Percentiles rank a stretch among this genome's conserved stretches.
Evolutionary conservation across 371 early-diverging fungal genomes (phyloP).

Genomic region (Mucor saturninus): DNA sequence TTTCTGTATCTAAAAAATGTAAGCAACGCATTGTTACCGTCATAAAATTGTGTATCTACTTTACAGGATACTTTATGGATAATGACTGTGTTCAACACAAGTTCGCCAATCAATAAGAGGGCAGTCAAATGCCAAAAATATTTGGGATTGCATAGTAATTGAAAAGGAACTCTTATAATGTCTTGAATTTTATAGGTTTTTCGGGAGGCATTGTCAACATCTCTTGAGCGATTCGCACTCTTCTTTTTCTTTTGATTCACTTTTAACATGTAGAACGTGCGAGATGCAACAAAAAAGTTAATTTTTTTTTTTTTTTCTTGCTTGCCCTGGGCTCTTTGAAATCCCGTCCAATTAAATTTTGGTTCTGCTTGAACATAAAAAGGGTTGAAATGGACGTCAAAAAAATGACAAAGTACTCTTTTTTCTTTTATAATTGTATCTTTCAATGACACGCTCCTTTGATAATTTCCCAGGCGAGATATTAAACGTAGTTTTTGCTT

Average conservation of each 20-base stretch:
- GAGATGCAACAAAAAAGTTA: too few relatives aligned
- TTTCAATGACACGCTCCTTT: too few relatives aligned
- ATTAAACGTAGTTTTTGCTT: too few relatives aligned
- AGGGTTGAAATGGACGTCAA: too few relatives aligned
- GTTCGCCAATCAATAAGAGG: conserved; percentile 58
- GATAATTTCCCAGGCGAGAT: too few relatives aligned
- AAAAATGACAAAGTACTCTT: too few relatives aligned
- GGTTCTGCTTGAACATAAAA: too few relatives aligned
- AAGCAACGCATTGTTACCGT: background rate
- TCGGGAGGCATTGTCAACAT: background rate
- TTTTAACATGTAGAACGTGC: conserved; percentile 8
- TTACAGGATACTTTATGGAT: conserved; percentile 61
- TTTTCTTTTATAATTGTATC: too few relatives aligned
- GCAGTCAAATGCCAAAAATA: conserved; percentile 74
- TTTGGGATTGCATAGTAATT: conserved; percentile 40
- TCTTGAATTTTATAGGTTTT: conserved; percentile 15
- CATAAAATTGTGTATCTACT: background rate
- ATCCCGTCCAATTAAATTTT: too few relatives aligned
- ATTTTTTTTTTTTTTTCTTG: too few relatives aligned
- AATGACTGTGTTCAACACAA: conserved; percentile 52
- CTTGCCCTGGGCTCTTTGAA: too few relatives aligned
- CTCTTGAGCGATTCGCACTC: background rate
- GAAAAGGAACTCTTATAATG: background rate
- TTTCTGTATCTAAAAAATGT: conserved; percentile 82
- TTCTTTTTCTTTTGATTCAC: conserved; percentile 21